Conservation (phyloP, 2,329 filamentous ascomycete genomes). For the Alternaria metachromatica region DNA sequence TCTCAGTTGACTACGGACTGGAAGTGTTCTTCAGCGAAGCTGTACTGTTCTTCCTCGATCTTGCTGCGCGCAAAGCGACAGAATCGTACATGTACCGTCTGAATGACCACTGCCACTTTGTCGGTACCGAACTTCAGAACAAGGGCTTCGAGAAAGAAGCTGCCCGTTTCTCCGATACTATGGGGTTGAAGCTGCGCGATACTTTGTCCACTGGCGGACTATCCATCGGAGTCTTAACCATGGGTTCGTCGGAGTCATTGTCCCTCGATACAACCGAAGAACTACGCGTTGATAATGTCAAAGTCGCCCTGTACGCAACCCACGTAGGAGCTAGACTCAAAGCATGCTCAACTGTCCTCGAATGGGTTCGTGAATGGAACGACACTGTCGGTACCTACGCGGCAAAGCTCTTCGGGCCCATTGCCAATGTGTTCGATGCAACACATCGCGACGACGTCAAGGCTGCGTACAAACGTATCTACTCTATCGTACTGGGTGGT, state of each 20-base stretch:
- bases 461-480: slow-evolving; percentile 28
- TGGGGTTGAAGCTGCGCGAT: slow-evolving; percentile 20
- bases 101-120: slow-evolving; percentile 30
- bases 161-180: slow-evolving; percentile 19
- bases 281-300: slow-evolving; percentile 13
- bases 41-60: slow-evolving; percentile 38
- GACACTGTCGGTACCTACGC: slow-evolving; percentile 31
- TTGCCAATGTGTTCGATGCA: slow-evolving; percentile 34
- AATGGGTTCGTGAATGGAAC: slow-evolving; percentile 42
- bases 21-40: slow-evolving; percentile 36
- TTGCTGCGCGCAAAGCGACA: slow-evolving; percentile 26
- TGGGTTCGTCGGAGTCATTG: neutral
- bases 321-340: slow-evolving; percentile 31
- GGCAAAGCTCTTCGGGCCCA: slow-evolving; percentile 35
- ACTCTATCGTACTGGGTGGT: slow-evolving; percentile 29
- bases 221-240: slow-evolving; percentile 23
- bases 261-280: neutral
- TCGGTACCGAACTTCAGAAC: slow-evolving; percentile 27
- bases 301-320: slow-evolving; percentile 25
- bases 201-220: neutral
- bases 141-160: slow-evolving; percentile 9
- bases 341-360: slow-evolving; percentile 24
- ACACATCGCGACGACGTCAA: slow-evolving; percentile 32
- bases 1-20: slow-evolving; percentile 30
- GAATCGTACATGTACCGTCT: slow-evolving; percentile 30